Evolutionary conservation across 257 asterid species (phyloP), one percentile per base, ranked within the genome.

Genomic region (Solanum tarapatanum): DNA sequence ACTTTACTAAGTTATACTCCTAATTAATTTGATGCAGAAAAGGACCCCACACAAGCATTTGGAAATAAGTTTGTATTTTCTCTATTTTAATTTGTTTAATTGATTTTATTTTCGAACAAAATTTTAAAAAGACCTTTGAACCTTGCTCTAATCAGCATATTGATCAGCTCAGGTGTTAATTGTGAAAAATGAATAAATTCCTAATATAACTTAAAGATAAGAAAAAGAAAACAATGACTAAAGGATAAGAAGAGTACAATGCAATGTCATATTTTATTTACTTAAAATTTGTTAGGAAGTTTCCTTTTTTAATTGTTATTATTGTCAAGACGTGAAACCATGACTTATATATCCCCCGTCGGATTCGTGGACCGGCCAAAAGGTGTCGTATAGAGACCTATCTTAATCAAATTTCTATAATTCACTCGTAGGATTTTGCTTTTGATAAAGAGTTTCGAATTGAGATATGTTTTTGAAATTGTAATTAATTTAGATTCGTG

Each of bases 401-500:
- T 73, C 26, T 73, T 19, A 8, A 19, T 70, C 77, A 70, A 70
- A 32, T 60, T 60, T 68, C 21, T 68, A 28, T 68, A 16, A 70
- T 30, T 28, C 6, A 70, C 21, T 30, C 30, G 41, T 7, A 70
- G 17, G 32, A 3, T 28, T 69, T 5, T 7, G 21, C 4, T 7
- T 16, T 16, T 3, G 21, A 7, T 32, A 14, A 32, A 4, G 2
- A 8, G 79, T 72, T 64, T 2, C 0, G 7, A 0, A 1, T 72
- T 0, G 2, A 0, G 19, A 32, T 16, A 0, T 4, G 0, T 6
- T 3, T 30, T 32, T 32, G 3, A 3, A 32, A 21, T 5, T 2
- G 0, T 28, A 3, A 12, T 68, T 13, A 6, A 28, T 68, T 68
- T 68, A 1, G 0, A 68, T 3, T 68, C 1, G 1, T 13, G 4